These are phyloP conservation scores for Allodekkera sacchari DNA, from an alignment of 805 yeast species.

Conservation along the genomic window DNA sequence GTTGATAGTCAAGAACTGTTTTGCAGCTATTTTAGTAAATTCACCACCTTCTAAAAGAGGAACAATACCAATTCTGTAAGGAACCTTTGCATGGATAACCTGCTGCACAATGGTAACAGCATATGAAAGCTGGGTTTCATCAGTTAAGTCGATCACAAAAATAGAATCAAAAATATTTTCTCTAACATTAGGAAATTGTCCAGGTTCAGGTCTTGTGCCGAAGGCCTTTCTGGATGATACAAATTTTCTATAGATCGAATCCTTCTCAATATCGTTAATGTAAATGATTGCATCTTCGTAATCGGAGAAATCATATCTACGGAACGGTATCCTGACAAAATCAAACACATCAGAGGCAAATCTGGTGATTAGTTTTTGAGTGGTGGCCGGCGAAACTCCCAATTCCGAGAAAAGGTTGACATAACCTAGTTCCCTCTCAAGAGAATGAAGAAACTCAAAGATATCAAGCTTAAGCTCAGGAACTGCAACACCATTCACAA, in stretches of 20 bases:
- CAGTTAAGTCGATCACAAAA: conserved; percentile 55
- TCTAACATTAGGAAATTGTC: conserved; percentile 58
- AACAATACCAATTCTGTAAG: conserved; percentile 78
- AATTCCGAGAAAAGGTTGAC: conserved; percentile 17
- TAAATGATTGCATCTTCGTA: conserved; percentile 41
- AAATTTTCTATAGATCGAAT: conserved; percentile 41
- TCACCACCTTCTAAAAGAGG: conserved; percentile 37
- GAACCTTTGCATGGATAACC: conserved; percentile 48
- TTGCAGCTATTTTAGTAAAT: conserved; percentile 16
- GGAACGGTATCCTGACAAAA: conserved; percentile 6
- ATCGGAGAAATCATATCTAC: conserved; percentile 18
- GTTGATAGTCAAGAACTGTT: conserved; percentile 17
- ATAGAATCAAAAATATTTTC: conserved; percentile 73
- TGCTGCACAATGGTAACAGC: conserved; percentile 41
- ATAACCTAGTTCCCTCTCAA: conserved; percentile 29
- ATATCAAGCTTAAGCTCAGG: conserved; percentile 36
- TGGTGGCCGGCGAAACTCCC: conserved; percentile 24
- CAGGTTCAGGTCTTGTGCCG: conserved; percentile 34
- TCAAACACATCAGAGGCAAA: conserved; percentile 24
- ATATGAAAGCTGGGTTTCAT: conserved; percentile 41
- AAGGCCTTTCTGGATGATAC: conserved; percentile 39
- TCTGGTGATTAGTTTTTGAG: conserved; percentile 31
- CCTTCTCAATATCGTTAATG: conserved; percentile 70
- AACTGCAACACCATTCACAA: conserved; percentile 61
- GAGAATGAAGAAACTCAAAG: conserved; percentile 30